These are phyloP conservation scores for Lolium rigidum DNA, from an alignment of 176 grass and related monocot species.

Conservation along the genomic window DNA sequence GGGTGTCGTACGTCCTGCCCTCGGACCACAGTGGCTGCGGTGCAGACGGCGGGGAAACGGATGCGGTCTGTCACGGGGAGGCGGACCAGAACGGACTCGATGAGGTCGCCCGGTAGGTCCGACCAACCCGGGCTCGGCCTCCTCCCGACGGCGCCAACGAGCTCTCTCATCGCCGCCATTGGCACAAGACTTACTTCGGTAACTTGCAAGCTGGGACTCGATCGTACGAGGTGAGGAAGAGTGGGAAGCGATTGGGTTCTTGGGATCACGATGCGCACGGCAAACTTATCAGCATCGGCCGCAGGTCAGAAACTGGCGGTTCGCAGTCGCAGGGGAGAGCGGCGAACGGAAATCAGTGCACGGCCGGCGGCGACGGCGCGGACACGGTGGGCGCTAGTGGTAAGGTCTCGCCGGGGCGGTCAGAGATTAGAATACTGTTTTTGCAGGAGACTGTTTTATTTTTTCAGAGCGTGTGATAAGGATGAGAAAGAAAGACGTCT, in stretches of 20 bases:
- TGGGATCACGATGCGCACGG: neutral
- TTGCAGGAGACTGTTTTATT: neutral
- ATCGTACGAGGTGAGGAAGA: neutral
- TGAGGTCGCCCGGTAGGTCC: slow-evolving; percentile 35
- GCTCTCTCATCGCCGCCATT: slow-evolving; percentile 33
- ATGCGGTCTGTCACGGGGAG: slow-evolving; percentile 51
- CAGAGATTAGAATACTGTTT: neutral
- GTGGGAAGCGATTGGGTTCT: neutral
- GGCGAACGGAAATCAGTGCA: neutral
- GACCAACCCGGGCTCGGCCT: slow-evolving; percentile 35
- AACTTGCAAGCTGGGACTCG: neutral
- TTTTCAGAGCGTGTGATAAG: neutral
- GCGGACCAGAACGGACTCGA: slow-evolving; percentile 39
- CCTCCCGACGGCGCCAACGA: neutral
- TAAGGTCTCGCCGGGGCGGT: neutral
- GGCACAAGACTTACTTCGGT: neutral
- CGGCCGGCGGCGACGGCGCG: neutral
- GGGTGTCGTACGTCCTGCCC: slow-evolving; percentile 40
- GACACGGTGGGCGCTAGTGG: slow-evolving; percentile 23
- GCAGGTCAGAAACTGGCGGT: slow-evolving; percentile 11
- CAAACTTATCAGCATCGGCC: neutral
- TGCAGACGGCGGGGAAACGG: slow-evolving; percentile 56
- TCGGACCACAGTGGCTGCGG: no score
- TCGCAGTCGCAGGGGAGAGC: neutral
- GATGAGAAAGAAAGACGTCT: neutral